Conservation (phyloP, 192 early-diverging fungal species). For the Podila minutissima region DNA sequence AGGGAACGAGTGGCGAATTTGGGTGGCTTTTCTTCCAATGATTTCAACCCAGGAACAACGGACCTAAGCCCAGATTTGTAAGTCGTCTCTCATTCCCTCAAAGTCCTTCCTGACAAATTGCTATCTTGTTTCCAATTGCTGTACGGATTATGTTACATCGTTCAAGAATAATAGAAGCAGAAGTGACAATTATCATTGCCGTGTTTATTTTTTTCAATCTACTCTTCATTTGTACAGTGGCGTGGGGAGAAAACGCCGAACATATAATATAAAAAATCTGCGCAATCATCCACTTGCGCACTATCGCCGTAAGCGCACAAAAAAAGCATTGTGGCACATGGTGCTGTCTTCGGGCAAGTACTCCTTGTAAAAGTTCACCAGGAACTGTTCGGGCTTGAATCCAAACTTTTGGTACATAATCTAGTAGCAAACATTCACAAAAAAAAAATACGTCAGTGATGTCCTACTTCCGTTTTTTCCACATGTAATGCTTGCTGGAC, state of each 20-base stretch:
- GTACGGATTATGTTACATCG: too few species aligned
- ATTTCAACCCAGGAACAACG: too few species aligned
- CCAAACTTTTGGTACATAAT: constrained; percentile 93
- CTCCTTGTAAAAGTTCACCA: constrained; percentile 91
- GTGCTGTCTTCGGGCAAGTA: constrained; percentile 79
- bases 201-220: too few species aligned
- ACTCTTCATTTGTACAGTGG: not conserved
- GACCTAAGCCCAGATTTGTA: too few species aligned
- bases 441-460: not conserved
- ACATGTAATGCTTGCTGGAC: too few species aligned
- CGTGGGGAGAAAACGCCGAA: not conserved
- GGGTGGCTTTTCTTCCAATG: not conserved
- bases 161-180: too few species aligned
- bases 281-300: constrained; percentile 8
- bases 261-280: not conserved
- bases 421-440: constrained; percentile 31
- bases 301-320: constrained; percentile 79
- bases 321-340: constrained; percentile 89
- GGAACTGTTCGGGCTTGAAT: constrained; percentile 94
- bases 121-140: too few species aligned
- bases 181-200: too few species aligned
- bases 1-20: too few species aligned
- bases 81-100: too few species aligned
- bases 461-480: not conserved
- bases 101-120: too few species aligned